A percentile compares a stretch with the other conserved stretches of the same genome.
Evolutionary conservation across 768 basidiomycete genomes (phyloP).

Genomic region (Pisolithus albus): DNA sequence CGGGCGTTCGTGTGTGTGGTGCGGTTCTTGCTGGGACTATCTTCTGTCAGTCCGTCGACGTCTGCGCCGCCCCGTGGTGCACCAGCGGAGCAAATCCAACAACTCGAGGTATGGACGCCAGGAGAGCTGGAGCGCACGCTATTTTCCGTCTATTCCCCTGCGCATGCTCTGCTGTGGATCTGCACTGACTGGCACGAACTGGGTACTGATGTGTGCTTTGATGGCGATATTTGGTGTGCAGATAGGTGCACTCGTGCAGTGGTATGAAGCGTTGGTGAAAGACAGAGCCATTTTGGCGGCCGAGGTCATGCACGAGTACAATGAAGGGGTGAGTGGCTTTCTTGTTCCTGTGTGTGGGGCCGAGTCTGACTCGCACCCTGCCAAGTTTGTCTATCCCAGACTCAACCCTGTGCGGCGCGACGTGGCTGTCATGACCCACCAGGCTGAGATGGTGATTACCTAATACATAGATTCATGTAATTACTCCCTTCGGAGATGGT

Average conservation of each 20-base stretch:
- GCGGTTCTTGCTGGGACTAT: constrained; percentile 63
- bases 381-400: constrained; percentile 78
- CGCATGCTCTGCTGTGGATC: constrained; percentile 68
- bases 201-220: constrained; percentile 63
- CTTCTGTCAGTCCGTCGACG: constrained; percentile 34
- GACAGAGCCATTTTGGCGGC: constrained; percentile 69
- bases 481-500: too few relatives aligned
- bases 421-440: constrained; percentile 79
- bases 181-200: constrained; percentile 64
- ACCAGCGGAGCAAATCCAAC: constrained; percentile 54
- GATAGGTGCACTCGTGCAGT: constrained; percentile 33
- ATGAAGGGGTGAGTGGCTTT: constrained; percentile 52
- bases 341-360: neutral
- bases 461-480: constrained; percentile 30
- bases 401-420: constrained; percentile 71
- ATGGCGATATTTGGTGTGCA: constrained; percentile 64
- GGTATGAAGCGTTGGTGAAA: constrained; percentile 62
- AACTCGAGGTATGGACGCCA: constrained; percentile 74
- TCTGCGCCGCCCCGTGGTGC: constrained; percentile 29
- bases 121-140: constrained; percentile 63
- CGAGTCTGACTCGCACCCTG: neutral
- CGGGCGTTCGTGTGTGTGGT: constrained; percentile 47
- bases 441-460: constrained; percentile 68
- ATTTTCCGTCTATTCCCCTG: constrained; percentile 74
- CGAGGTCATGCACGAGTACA: constrained; percentile 82